These are phyloP conservation scores for Aureobasidium subglaciale DNA, from an alignment of 2,329 filamentous ascomycete genomes.

Conservation along the genomic window DNA sequence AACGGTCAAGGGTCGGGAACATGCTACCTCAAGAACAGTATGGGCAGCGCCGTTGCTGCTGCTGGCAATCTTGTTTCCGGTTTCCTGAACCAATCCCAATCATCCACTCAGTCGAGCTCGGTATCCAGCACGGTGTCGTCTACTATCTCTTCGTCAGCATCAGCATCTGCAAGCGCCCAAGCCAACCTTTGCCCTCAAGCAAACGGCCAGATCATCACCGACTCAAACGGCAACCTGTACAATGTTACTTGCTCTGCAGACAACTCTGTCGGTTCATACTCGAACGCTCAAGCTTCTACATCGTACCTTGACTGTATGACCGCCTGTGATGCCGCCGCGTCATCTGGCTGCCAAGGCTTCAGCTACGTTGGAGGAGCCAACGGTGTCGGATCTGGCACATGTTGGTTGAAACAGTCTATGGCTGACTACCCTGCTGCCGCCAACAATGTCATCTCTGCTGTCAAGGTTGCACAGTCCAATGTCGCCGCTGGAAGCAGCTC, in stretches of 20 bases:
- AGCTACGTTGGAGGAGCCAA: slow-evolving; percentile 18
- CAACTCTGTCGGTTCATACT: slow-evolving; percentile 16
- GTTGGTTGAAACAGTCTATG: slow-evolving; percentile 20
- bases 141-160: slow-evolving; percentile 17
- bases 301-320: slow-evolving; percentile 19
- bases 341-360: slow-evolving; percentile 16
- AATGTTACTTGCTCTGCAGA: slow-evolving; percentile 18
- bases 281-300: slow-evolving; percentile 9
- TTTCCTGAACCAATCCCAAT: no score
- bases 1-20: no score
- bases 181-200: slow-evolving; percentile 16
- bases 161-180: slow-evolving; percentile 16
- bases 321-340: slow-evolving; percentile 16
- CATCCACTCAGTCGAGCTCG: not conserved
- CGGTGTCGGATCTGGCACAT: slow-evolving; percentile 21
- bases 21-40: not conserved
- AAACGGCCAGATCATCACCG: slow-evolving; percentile 21
- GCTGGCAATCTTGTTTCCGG: no score
- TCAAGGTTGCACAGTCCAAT: slow-evolving; percentile 19
- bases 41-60: no score
- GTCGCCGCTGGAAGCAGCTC: slow-evolving; percentile 17
- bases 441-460: slow-evolving; percentile 16
- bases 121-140: not conserved
- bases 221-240: slow-evolving; percentile 14
- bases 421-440: slow-evolving; percentile 8